Conservation (phyloP, 108 stramenopile genomes). For the Nitzschia putrida region DNA sequence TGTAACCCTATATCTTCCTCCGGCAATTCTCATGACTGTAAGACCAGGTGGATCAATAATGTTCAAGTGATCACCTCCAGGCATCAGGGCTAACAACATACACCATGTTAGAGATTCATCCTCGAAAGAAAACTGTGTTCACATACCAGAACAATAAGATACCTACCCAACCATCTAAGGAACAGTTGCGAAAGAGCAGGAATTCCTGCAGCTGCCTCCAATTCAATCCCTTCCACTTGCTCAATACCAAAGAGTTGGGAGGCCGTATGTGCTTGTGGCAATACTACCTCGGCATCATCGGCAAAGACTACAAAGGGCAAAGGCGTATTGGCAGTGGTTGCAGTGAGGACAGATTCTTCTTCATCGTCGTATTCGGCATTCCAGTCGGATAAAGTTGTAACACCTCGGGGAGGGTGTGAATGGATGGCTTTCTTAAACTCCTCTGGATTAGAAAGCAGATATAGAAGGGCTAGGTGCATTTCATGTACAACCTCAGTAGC, state of each 20-base stretch:
- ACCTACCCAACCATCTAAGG: conserved; percentile 75
- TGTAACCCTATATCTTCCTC: conserved; percentile 85
- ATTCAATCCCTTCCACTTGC: conserved; percentile 77
- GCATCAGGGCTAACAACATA: conserved; percentile 69
- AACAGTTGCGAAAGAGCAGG: conserved; percentile 73
- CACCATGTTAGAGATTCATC: background rate
- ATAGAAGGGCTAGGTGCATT: conserved; percentile 70
- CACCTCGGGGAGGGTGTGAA: conserved; percentile 46
- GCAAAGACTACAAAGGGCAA: conserved; percentile 84
- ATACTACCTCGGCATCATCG: conserved; percentile 82
- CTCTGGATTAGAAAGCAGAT: conserved; percentile 71
- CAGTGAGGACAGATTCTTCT: conserved; percentile 28
- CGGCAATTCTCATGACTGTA: conserved; percentile 88
- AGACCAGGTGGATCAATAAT: conserved; percentile 85
- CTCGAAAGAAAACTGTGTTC: background rate
- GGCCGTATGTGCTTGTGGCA: conserved; percentile 85
- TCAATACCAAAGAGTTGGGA: conserved; percentile 87
- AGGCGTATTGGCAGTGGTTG: conserved; percentile 45
- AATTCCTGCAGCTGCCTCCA: conserved; percentile 87
- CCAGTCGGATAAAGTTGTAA: conserved; percentile 61
- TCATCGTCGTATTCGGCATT: conserved; percentile 71
- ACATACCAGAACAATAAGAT: background rate
- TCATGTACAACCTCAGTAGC: conserved; percentile 73
- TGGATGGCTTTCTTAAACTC: conserved; percentile 75
- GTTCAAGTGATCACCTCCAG: conserved; percentile 87